Base-by-base conservation (phyloP, 1,284 basidiomycete species). In the Ustilago tritici region DNA sequence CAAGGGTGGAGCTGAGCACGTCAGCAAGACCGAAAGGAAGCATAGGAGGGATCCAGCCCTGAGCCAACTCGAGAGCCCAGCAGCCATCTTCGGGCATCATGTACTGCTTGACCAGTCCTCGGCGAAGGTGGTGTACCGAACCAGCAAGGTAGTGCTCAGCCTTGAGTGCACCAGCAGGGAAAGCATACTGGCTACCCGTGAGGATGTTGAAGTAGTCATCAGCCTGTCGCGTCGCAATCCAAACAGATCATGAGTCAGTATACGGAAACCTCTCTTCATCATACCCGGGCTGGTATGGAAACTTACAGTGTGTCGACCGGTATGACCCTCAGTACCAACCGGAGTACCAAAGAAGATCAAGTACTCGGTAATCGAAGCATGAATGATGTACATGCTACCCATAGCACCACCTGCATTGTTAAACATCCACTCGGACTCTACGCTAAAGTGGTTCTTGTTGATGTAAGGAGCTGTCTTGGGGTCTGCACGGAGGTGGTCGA, bases 131-230 rank as follows among this genome's bases (percentile, higher is more conserved):
- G 87, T 99, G 93, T 10, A 97, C 92, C 62, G 90, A 91, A 6
- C 96, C 96, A 2, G 94, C 88, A 3, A 88, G 87, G 86, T 99
- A 99, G 43, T 90, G 85, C 87, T 98, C 95, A 89, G 90, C 92
- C 79, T 91, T 90, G 41, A 98, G 88, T 3, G 89, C 89, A 32
- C 95, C 95, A 0, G 96, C 92, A 15, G 77, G 83, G 86, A 94
- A 97, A 1, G 95, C 95, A 91, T 93, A 95, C 87, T 99, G 93
- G 87, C 95, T 93, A 0, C 96, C 97, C 38, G 90, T 88, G 31
- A 99, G 89, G 82, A 99, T 98, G 86, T 97, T 91, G 89, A 99
- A 99, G 87, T 98, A 98, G 87, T 99, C 96, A 83, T 97, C 95
- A 3, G 95, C 95, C 75, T 81, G 58, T 17, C 32, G 38, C 19